These are phyloP conservation scores for Clarireedia sp. DNA, from an alignment of 2,329 filamentous ascomycete species.

Conservation along the genomic window DNA sequence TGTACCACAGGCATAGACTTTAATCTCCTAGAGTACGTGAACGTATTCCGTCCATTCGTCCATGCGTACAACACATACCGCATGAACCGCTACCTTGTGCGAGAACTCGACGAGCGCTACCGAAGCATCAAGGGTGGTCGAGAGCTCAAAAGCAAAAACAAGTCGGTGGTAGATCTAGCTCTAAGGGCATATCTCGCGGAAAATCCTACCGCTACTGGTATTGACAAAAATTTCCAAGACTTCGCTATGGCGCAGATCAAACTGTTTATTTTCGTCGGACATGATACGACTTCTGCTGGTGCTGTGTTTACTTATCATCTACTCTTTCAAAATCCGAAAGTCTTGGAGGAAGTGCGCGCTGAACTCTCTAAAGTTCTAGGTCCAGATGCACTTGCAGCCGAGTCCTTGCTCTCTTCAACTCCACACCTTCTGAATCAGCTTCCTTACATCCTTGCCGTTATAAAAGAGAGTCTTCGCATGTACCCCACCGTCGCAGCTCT, in stretches of 20 bases:
- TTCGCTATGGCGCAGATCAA: slow-evolving; percentile 1
- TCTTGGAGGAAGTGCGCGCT: slow-evolving; percentile 10
- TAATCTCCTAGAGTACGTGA: background rate
- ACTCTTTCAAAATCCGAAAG: slow-evolving; percentile 12
- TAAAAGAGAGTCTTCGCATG: slow-evolving; percentile 14
- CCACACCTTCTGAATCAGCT: slow-evolving; percentile 16
- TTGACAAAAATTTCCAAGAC: background rate
- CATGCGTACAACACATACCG: background rate
- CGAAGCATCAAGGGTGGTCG: background rate
- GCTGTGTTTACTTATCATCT: slow-evolving; percentile 13
- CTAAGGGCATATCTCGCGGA: background rate
- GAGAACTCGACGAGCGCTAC: background rate
- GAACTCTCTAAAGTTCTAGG: slow-evolving; percentile 21
- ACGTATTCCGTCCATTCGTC: background rate
- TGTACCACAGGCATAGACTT: background rate
- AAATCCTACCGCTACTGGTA: background rate
- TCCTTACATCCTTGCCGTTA: slow-evolving; percentile 16
- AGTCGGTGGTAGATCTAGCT: slow-evolving; percentile 7
- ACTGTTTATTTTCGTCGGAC: slow-evolving; percentile 22
- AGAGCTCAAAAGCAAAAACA: background rate
- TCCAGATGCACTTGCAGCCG: slow-evolving; percentile 4
- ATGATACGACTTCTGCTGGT: slow-evolving; percentile 17
- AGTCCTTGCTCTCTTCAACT: slow-evolving; percentile 4
- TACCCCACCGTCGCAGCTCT: background rate
- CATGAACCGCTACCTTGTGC: background rate